Evolutionary conservation across 2,329 filamentous ascomycete species (phyloP).

Genomic region (Aspergillus sp.): DNA sequence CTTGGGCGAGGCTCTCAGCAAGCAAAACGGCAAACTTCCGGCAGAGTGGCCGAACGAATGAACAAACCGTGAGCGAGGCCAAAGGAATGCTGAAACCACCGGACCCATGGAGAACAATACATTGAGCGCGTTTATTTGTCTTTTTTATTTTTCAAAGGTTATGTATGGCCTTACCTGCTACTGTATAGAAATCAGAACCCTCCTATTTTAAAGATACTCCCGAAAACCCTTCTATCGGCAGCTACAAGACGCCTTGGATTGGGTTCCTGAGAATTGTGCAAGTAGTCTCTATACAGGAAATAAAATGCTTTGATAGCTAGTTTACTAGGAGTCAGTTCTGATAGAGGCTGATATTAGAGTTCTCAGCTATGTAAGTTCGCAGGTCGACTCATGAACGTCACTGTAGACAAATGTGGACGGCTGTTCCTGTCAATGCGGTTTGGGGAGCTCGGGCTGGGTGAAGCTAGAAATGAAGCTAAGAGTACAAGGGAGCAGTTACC

Average conservation of each 20-base stretch:
- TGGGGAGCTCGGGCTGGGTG: not conserved
- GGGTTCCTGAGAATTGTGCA: not conserved
- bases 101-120: constrained; percentile 21
- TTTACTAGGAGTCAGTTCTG: not conserved
- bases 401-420: not conserved
- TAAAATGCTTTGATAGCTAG: not conserved
- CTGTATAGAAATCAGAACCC: constrained; percentile 36
- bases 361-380: not conserved
- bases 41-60: constrained; percentile 7
- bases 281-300: not conserved
- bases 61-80: not conserved
- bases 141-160: constrained; percentile 19
- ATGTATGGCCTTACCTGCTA: constrained; percentile 27
- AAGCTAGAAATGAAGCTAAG: not conserved
- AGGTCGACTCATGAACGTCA: constrained; percentile 5
- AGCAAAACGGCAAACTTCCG: constrained; percentile 67
- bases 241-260: not conserved
- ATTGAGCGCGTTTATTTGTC: constrained; percentile 23
- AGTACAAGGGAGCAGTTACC: not conserved
- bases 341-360: not conserved
- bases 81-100: not conserved
- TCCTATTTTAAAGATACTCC: not conserved
- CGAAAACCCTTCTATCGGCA: not conserved
- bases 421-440: not conserved
- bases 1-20: constrained; percentile 43